Conservation (phyloP, 441 rosid genomes). For the Geranium incanum region DNA sequence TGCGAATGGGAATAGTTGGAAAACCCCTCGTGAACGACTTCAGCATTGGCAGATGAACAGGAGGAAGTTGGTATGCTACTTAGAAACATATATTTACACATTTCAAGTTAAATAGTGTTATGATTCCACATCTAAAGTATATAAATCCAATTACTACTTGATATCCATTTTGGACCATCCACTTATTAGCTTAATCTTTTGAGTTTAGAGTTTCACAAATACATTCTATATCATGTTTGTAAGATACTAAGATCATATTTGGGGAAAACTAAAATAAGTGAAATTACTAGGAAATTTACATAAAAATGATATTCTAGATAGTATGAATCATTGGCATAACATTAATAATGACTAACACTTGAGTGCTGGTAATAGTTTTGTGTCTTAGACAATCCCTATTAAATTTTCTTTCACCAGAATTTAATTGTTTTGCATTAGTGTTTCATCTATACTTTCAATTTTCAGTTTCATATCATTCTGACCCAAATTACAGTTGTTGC, state of each 20-base stretch:
- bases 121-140: background rate
- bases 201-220: background rate
- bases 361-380: background rate
- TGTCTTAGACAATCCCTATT: constrained; percentile 8
- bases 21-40: constrained; percentile 82
- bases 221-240: background rate
- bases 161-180: background rate
- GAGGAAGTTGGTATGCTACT: constrained; percentile 59
- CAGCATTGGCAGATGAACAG: constrained; percentile 99
- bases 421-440: background rate
- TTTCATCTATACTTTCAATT: background rate
- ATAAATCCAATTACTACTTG: background rate
- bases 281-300: background rate
- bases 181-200: background rate
- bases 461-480: background rate
- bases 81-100: constrained; percentile 1
- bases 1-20: constrained; percentile 70
- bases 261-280: background rate
- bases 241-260: background rate
- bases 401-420: background rate
- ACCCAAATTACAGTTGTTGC: background rate
- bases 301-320: background rate
- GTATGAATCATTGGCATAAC: background rate
- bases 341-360: background rate
- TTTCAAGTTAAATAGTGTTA: background rate